phyloP scores from a whole-genome alignment of 1,139 yeast genomes.

The Magnusiomyces tetraspermus region DNA sequence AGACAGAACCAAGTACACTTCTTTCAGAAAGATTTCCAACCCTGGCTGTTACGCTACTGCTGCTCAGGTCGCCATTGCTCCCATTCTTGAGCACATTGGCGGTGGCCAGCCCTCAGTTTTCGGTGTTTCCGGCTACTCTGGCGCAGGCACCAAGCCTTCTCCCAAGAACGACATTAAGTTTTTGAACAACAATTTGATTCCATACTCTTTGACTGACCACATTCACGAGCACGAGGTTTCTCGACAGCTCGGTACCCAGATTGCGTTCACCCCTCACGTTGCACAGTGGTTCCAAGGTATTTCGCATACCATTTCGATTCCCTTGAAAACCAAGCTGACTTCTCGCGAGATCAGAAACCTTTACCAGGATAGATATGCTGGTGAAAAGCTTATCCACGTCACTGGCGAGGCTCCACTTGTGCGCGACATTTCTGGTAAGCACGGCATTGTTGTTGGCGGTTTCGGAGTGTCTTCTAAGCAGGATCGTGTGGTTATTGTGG shows the following conservation, averaged over 20 bases:
- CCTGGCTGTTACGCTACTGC: constrained; percentile 99
- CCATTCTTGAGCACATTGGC: constrained; percentile 47
- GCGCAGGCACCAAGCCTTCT: constrained; percentile 98
- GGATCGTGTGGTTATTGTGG: constrained; percentile 86
- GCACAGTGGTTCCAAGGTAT: constrained; percentile 99
- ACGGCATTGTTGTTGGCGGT: constrained; percentile 90
- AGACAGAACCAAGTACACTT: constrained; percentile 54
- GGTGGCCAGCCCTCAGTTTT: constrained; percentile 69
- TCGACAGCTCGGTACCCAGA: constrained; percentile 60
- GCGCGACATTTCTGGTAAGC: constrained; percentile 83
- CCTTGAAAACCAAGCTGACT: constrained; percentile 64
- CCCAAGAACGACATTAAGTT: constrained; percentile 80
- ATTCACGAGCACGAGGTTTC: constrained; percentile 93
- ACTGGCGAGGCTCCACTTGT: constrained; percentile 90
- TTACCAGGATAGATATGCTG: constrained; percentile 81
- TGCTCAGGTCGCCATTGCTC: constrained; percentile 88
- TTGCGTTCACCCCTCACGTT: constrained; percentile 93
- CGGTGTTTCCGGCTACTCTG: constrained; percentile 97
- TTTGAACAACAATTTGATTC: constrained; percentile 75
- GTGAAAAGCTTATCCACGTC: constrained; percentile 75
- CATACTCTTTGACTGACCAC: constrained; percentile 93
- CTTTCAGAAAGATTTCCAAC: constrained; percentile 80
- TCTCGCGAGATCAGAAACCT: constrained; percentile 75
- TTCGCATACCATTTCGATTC: constrained; percentile 82
- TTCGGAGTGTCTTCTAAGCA: constrained; percentile 85